Conservation (phyloP, 2,329 filamentous ascomycete species). For the Colletotrichum simmondsii region DNA sequence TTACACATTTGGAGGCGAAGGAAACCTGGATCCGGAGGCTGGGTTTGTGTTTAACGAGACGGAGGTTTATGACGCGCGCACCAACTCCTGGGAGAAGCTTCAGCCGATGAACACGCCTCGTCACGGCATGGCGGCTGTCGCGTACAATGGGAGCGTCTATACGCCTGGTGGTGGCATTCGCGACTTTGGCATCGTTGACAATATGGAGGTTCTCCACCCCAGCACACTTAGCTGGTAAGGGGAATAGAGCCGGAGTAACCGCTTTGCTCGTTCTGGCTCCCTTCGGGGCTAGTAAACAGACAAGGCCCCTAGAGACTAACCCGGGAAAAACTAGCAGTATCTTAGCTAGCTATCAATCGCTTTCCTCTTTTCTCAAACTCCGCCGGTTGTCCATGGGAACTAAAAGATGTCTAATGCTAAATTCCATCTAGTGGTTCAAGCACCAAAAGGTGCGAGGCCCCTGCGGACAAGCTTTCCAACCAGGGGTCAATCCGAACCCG, state of each 20-base stretch:
- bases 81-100: neutral
- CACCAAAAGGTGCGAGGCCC: neutral
- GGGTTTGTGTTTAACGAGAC: constrained; percentile 30
- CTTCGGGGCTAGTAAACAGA: no score
- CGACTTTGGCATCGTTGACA: neutral
- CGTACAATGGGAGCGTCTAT: neutral
- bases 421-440: neutral
- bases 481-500: neutral
- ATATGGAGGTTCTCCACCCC: neutral
- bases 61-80: constrained; percentile 7
- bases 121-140: neutral
- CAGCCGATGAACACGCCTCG: neutral
- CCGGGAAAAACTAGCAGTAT: neutral
- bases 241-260: neutral
- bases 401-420: neutral
- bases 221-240: neutral
- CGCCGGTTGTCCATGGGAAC: neutral
- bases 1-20: constrained; percentile 52
- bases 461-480: neutral
- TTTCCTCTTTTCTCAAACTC: neutral
- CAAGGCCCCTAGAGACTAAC: no score
- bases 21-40: constrained; percentile 37
- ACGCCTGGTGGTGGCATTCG: neutral
- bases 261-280: no score
- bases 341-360: neutral